phyloP scores from a whole-genome alignment of 371 early-diverging fungal species.

The Mortierella sp. region DNA sequence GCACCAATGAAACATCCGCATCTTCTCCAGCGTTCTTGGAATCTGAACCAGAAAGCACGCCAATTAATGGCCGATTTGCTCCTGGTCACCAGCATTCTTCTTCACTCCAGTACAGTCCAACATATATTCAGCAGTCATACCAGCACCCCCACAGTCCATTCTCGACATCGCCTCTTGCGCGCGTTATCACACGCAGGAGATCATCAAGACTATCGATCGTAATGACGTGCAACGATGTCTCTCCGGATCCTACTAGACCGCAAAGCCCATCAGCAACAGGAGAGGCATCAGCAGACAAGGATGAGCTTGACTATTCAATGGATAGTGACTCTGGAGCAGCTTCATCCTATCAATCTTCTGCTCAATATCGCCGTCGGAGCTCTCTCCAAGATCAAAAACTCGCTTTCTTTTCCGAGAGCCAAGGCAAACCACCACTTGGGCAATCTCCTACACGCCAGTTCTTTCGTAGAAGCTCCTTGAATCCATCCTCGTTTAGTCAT shows the following conservation, averaged over 20 bases:
- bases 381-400: conserved; percentile 35
- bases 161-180: conserved; percentile 50
- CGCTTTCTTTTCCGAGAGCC: background rate
- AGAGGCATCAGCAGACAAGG: conserved; percentile 1
- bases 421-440: conserved; percentile 16
- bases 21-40: conserved; percentile 7
- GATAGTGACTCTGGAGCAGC: conserved; percentile 14
- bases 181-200: conserved; percentile 41
- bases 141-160: conserved; percentile 28
- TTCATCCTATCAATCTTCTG: conserved; percentile 17
- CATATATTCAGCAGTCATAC: conserved; percentile 15
- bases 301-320: conserved; percentile 8
- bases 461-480: conserved; percentile 49
- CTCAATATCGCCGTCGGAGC: conserved; percentile 15
- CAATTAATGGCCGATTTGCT: background rate
- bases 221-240: conserved; percentile 45
- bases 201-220: conserved; percentile 52
- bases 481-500: conserved; percentile 22
- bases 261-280: conserved; percentile 18
- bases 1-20: background rate
- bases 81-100: conserved; percentile 10
- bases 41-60: conserved; percentile 1
- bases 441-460: conserved; percentile 27
- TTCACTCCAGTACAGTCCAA: conserved; percentile 18
- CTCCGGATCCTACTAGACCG: conserved; percentile 29